Base-by-base conservation (phyloP, 2,329 filamentous ascomycete species). In the Penicillium thymicola region DNA sequence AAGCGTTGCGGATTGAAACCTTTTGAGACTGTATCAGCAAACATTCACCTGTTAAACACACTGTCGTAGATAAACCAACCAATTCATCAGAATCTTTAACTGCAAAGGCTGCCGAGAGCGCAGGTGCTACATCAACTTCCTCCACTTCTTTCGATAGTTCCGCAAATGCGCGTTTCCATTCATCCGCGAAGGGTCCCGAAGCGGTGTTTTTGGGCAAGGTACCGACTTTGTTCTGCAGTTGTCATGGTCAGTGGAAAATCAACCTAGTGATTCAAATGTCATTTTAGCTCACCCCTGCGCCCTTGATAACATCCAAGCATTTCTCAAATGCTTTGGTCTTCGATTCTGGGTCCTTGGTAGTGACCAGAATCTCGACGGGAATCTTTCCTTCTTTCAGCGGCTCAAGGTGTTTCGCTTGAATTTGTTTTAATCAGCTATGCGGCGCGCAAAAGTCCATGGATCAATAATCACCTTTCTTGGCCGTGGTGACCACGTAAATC, bases 61-160 rank as follows among this genome's bases (percentile, higher is more conserved):
- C 10, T 40, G 23, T 44, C 46, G 57, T 45, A 63, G 55, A 18
- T n/a, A 6, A 47, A 44, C 32, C n/a, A 25, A 86, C 84, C 64
- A 99, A 81, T 76, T 99, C 94, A 68, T 88, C 89, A 74, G 97
- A 92, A 71, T 97, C 94, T 76, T 99, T 99, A 73, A 96, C 84
- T 16, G 93, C 88, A 72, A 99, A 89, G 50, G 91, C 92, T 41
- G 88, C 85, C 9, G 94, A 97, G 32, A 99, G 81, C 13, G 92
- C 92, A 18, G 84, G 76, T 4, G 89, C 85, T 61, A 97, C 87
- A 69, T 99, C 95, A 41, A 95, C 88, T 74, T 96, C 88, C 72
- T 97, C 90, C 14, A 91, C 78, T 60, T 95, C 92, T 72, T 94
- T 92, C 72, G 88, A 89, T 59, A 90, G 85, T 23, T 89, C 88